A percentile compares a stretch with the other conserved stretches of the same genome.
Conservation (phyloP, 345 rosid species). For the Psidium friedrichsthalianum region DNA sequence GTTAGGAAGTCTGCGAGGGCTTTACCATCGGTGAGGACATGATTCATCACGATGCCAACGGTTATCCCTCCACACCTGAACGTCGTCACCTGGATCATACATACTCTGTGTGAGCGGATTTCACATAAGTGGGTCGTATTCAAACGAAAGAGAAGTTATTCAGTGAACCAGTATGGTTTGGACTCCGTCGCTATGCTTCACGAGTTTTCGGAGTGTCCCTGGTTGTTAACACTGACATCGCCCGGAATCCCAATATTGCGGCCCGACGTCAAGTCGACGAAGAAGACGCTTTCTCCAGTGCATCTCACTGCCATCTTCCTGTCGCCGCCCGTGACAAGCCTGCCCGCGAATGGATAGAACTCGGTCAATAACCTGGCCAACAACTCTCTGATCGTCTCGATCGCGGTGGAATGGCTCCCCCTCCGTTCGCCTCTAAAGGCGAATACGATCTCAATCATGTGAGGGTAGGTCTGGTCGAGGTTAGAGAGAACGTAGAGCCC, state of each 20-base stretch:
- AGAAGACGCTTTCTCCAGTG: not conserved
- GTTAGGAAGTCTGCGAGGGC: not conserved
- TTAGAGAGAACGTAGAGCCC: not conserved
- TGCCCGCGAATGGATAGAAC: not conserved
- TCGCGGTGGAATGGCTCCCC: accelerated
- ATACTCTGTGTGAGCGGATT: not conserved
- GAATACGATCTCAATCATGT: not conserved
- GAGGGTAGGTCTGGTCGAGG: not conserved
- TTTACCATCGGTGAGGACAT: not conserved
- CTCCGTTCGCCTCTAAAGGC: not conserved
- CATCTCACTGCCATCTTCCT: not conserved
- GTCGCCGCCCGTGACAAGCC: not conserved
- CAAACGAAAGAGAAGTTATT: too few species aligned
- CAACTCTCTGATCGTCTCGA: not conserved
- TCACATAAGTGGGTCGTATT: too few species aligned
- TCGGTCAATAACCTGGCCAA: not conserved
- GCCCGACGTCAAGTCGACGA: not conserved
- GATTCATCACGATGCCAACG: not conserved
- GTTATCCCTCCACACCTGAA: not conserved
- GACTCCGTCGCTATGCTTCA: not conserved
- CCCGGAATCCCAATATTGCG: not conserved
- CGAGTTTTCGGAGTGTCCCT: not conserved
- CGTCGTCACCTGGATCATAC: not conserved
- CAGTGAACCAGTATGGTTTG: not conserved
- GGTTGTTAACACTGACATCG: not conserved